These are phyloP conservation scores for Butyriboletus loyo DNA, from an alignment of 768 basidiomycete species.

Conservation along the genomic window DNA sequence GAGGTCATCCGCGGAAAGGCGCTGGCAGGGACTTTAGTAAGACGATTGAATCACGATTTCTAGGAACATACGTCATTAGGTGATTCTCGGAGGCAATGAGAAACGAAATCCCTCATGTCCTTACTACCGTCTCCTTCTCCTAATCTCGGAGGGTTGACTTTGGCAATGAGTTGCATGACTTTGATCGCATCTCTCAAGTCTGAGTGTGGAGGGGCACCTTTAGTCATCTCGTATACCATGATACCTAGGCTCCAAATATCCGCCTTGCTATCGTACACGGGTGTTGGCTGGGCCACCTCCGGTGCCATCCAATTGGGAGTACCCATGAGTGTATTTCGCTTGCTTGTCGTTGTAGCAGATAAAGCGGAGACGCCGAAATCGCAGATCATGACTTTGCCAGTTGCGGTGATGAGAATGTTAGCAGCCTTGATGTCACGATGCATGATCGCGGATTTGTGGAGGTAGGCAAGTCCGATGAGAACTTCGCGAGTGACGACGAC, in stretches of 20 bases:
- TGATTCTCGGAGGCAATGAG: conserved; percentile 75
- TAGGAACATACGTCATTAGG: conserved; percentile 63
- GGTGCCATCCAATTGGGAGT: conserved; percentile 99
- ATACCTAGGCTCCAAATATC: conserved; percentile 99
- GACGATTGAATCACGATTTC: background rate
- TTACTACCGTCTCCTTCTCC: conserved; percentile 75
- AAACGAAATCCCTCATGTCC: conserved; percentile 87
- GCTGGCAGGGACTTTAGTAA: conserved; percentile 42
- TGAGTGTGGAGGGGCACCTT: conserved; percentile 92
- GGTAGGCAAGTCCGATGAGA: conserved; percentile 79
- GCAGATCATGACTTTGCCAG: conserved; percentile 91
- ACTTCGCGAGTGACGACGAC: conserved; percentile 88
- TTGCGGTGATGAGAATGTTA: conserved; percentile 86
- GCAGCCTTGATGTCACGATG: conserved; percentile 98
- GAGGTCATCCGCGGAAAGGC: conserved; percentile 87
- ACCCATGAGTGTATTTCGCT: conserved; percentile 94
- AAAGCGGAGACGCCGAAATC: conserved; percentile 98
- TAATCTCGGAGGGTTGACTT: conserved; percentile 76
- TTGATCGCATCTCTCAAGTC: conserved; percentile 77
- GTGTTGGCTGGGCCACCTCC: conserved; percentile 85
- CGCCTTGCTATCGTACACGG: conserved; percentile 95
- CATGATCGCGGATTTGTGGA: conserved; percentile 92
- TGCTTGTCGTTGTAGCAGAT: conserved; percentile 77
- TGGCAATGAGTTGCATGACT: conserved; percentile 88
- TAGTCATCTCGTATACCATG: conserved; percentile 93